Conservation (phyloP, 495 filamentous ascomycete species). For the Podospora conica region DNA sequence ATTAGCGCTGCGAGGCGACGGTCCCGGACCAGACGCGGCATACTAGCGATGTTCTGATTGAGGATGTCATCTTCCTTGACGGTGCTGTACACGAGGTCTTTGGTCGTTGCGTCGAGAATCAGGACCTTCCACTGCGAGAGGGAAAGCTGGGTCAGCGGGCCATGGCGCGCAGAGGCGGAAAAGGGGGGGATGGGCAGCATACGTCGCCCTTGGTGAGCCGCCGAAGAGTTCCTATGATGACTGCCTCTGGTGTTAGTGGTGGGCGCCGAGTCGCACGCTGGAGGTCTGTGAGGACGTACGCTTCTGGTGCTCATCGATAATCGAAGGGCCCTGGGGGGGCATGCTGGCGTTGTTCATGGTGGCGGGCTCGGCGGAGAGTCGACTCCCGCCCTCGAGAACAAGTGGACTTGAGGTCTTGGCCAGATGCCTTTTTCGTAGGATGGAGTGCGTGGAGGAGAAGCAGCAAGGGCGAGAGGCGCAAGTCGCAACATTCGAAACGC, state of each 20-base stretch:
- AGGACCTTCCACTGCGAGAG: slow-evolving; percentile 82
- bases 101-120: slow-evolving; percentile 74
- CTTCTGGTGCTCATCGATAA: slow-evolving; percentile 33
- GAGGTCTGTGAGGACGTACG: slow-evolving; percentile 15
- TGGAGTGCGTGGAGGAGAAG: background rate
- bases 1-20: slow-evolving; percentile 8
- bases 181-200: slow-evolving; percentile 21
- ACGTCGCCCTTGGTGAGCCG: slow-evolving; percentile 50
- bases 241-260: slow-evolving; percentile 7
- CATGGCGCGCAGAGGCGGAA: background rate
- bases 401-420: background rate
- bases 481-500: slow-evolving; percentile 8
- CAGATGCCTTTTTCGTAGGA: background rate
- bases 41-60: slow-evolving; percentile 91
- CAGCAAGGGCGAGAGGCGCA: background rate
- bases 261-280: background rate
- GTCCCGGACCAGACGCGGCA: slow-evolving; percentile 21
- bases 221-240: slow-evolving; percentile 48
- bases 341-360: slow-evolving; percentile 27
- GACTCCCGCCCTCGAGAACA: slow-evolving; percentile 6
- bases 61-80: slow-evolving; percentile 93
- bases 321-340: slow-evolving; percentile 21
- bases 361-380: slow-evolving; percentile 12
- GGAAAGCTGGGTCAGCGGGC: background rate
- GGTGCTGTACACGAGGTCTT: slow-evolving; percentile 77